Evolutionary conservation across 352 stramenopile genomes (phyloP).

Genomic region (Globisporangium barbulae): DNA sequence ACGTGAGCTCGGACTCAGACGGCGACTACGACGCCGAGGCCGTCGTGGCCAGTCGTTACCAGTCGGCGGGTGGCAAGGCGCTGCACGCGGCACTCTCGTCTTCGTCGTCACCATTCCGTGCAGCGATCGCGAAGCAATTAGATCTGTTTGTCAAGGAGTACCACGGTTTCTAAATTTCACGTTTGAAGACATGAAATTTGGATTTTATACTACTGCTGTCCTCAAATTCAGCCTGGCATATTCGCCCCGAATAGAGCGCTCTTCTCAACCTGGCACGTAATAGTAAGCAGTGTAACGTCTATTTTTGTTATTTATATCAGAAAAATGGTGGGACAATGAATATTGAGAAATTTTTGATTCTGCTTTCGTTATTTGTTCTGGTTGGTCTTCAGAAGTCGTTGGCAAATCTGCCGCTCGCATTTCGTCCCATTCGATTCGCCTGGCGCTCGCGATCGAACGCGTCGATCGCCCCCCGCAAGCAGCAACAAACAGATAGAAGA

Average conservation of each 20-base stretch:
- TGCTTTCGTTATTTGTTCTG: not conserved
- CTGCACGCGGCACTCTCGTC: conserved; percentile 61
- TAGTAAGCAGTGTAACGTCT: too few relatives aligned
- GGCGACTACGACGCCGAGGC: conserved; percentile 74
- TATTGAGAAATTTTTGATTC: too few relatives aligned
- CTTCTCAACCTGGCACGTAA: not conserved
- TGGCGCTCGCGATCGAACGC: not conserved
- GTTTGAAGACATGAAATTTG: conserved; percentile 3
- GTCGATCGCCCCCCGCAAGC: not conserved
- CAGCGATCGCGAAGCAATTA: conserved; percentile 46
- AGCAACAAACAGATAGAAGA: not conserved
- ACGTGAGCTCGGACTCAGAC: conserved; percentile 76
- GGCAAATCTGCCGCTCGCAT: not conserved
- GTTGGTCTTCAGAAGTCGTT: not conserved
- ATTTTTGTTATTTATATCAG: too few relatives aligned
- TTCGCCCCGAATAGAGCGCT: not conserved
- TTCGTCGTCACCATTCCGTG: conserved; percentile 54
- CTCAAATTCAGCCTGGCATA: not conserved
- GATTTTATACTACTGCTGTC: not conserved
- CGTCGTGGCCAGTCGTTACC: conserved; percentile 63
- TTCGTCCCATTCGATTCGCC: not conserved
- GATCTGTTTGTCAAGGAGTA: conserved; percentile 70
- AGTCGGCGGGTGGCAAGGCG: conserved; percentile 59
- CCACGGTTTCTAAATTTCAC: conserved; percentile 53
- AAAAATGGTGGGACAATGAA: too few relatives aligned